Percentiles rank a stretch among this genome's conserved stretches.
Conservation (phyloP, 768 basidiomycete species). For the Pleurotus pulmonarius region DNA sequence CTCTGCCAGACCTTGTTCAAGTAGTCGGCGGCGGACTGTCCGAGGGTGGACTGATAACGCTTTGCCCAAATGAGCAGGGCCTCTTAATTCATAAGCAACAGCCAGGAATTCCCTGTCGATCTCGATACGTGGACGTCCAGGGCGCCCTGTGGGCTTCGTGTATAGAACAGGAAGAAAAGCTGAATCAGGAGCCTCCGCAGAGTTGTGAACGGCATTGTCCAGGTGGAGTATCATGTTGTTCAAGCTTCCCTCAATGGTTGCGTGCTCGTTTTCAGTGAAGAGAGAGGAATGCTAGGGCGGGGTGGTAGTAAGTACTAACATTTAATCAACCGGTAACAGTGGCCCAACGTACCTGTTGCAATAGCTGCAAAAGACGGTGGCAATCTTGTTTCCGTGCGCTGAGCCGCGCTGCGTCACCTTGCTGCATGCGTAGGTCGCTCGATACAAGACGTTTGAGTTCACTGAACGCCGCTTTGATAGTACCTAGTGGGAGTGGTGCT, state of each 20-base stretch:
- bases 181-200: slow-evolving; percentile 9
- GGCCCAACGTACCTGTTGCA: background rate
- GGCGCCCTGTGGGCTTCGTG: slow-evolving; percentile 10
- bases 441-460: too few relatives aligned
- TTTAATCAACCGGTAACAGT: background rate
- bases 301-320: background rate
- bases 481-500: too few relatives aligned
- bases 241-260: background rate
- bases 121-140: slow-evolving; percentile 20
- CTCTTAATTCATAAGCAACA: background rate
- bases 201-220: slow-evolving; percentile 1
- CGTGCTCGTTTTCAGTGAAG: background rate
- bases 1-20: slow-evolving; percentile 13
- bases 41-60: slow-evolving; percentile 10
- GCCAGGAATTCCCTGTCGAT: slow-evolving; percentile 16
- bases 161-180: background rate
- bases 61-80: slow-evolving; percentile 5
- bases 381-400: background rate
- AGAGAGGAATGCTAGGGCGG: background rate
- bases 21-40: slow-evolving; percentile 13
- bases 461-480: too few relatives aligned
- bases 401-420: background rate
- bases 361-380: background rate
- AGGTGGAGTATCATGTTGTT: slow-evolving; percentile 11
- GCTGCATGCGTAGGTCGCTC: too few relatives aligned